Percentiles rank a stretch among this genome's conserved stretches.
These are phyloP conservation scores for Nitzschia inconspicua DNA, from an alignment of 108 stramenopile genomes.

Conservation along the genomic window DNA sequence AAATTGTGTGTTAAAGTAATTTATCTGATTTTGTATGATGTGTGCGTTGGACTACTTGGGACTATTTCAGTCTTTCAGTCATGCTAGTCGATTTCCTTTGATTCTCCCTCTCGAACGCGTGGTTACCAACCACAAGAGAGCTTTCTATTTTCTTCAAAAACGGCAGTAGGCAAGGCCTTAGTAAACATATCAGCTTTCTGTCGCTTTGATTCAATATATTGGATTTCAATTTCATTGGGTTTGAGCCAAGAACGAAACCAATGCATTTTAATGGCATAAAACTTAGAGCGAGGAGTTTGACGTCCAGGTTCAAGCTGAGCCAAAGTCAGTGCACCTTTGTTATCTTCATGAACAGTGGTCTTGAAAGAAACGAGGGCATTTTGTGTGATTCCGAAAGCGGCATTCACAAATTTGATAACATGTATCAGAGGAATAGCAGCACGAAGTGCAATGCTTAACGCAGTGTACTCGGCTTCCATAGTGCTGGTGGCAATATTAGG, in stretches of 20 bases:
- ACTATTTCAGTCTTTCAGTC: no score
- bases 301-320: conserved; percentile 19
- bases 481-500: conserved; percentile 37
- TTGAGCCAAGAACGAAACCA: conserved; percentile 34
- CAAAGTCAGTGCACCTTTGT: conserved; percentile 35
- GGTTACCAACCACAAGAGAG: no score
- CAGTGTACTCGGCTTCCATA: conserved; percentile 49
- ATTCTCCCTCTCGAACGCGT: no score
- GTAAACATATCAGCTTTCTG: conserved; percentile 44
- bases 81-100: no score
- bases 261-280: conserved; percentile 50
- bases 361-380: conserved; percentile 10
- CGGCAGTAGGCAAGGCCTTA: no score
- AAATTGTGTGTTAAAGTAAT: no score
- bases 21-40: no score
- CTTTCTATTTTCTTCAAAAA: no score
- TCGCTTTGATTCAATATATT: conserved; percentile 7
- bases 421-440: conserved; percentile 33
- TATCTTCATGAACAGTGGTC: conserved; percentile 44
- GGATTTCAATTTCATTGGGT: conserved; percentile 1
- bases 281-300: conserved; percentile 43
- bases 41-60: no score
- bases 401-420: conserved; percentile 5
- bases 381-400: neutral
- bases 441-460: conserved; percentile 35